These are phyloP conservation scores for Pythium coloratum DNA, from an alignment of 352 stramenopile genomes.

Conservation along the genomic window DNA sequence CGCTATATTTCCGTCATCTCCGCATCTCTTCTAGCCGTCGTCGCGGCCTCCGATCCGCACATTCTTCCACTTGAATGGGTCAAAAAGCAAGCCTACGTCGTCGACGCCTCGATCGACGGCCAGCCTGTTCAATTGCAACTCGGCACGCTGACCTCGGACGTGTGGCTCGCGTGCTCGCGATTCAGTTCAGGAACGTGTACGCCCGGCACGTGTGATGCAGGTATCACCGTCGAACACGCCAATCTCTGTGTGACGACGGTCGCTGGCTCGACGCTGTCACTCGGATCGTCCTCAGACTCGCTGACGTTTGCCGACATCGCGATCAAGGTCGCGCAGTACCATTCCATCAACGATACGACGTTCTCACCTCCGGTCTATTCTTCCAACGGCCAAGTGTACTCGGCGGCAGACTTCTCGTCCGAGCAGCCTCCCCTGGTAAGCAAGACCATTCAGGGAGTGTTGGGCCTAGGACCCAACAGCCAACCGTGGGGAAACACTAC, in stretches of 20 bases:
- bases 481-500: too few species aligned
- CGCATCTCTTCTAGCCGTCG: not conserved
- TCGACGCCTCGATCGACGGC: too few species aligned
- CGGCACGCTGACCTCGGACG: too few species aligned
- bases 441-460: too few species aligned
- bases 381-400: not conserved
- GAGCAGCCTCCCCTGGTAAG: too few species aligned
- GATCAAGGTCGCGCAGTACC: not conserved
- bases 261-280: not conserved
- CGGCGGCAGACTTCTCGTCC: not conserved
- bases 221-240: not conserved
- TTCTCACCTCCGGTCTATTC: too few species aligned
- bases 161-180: too few species aligned
- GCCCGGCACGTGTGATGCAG: not conserved
- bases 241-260: not conserved
- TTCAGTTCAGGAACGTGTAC: not conserved
- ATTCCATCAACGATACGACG: not conserved
- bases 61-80: not conserved
- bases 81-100: too few species aligned
- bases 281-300: not conserved
- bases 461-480: slow-evolving; percentile 3
- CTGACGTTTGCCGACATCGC: not conserved
- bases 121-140: too few species aligned
- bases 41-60: not conserved
- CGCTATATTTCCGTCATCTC: not conserved